Conservation (phyloP, 768 basidiomycete genomes). For the Xerocomellus chrysenteron region DNA sequence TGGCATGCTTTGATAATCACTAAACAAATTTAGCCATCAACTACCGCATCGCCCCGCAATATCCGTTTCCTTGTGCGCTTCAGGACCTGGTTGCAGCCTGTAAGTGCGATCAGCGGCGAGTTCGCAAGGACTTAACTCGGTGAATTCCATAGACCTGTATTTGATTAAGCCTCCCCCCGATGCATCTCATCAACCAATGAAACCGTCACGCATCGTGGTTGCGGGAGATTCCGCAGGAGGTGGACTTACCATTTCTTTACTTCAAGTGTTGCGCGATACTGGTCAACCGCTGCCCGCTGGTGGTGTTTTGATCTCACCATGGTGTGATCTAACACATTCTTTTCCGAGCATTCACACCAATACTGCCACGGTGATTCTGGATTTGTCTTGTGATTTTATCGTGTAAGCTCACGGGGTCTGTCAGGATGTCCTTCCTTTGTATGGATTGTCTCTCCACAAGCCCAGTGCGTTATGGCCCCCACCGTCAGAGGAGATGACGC, state of each 20-base stretch:
- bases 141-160: constrained; percentile 62
- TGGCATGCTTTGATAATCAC: not conserved
- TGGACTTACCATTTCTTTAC: constrained; percentile 75
- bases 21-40: constrained; percentile 56
- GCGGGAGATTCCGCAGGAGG: constrained; percentile 95
- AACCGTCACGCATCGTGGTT: constrained; percentile 79
- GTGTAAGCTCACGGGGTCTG: not conserved
- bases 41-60: constrained; percentile 91
- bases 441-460: constrained; percentile 75
- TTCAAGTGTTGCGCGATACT: constrained; percentile 85
- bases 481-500: constrained; percentile 63
- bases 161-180: constrained; percentile 84
- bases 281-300: constrained; percentile 84
- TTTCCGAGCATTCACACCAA: constrained; percentile 88
- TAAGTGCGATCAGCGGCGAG: constrained; percentile 34
- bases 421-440: constrained; percentile 79
- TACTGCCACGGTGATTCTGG: constrained; percentile 65
- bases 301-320: constrained; percentile 87
- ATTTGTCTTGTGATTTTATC: not conserved
- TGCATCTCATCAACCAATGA: constrained; percentile 74
- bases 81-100: constrained; percentile 90
- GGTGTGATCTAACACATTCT: constrained; percentile 92
- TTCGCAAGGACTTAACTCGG: not conserved
- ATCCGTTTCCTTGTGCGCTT: constrained; percentile 91
- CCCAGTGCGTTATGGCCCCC: constrained; percentile 80